Base-by-base conservation (phyloP, 2,329 filamentous ascomycete genomes). In the Pseudogymnoascus sp. region DNA sequence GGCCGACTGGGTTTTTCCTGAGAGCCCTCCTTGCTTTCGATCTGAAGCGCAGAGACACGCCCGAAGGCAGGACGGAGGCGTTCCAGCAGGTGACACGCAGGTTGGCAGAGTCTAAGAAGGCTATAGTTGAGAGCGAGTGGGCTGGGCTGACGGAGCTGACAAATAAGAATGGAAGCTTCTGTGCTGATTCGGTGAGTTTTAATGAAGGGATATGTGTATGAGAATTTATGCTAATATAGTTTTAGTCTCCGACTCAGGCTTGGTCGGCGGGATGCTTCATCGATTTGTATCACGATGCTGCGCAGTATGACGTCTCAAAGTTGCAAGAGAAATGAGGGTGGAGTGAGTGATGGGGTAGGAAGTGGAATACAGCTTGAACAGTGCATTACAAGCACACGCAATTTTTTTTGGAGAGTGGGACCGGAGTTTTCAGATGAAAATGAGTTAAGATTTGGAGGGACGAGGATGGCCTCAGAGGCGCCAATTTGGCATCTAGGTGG, bases 181-280 rank as follows among this genome's bases (percentile, higher is more conserved):
- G 94, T 74, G 78, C 77, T 11, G 95, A 99, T 76, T 97, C 93
- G 74, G 91, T 94, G 75, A 79, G 87, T 81, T 71, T 57, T 38
- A 57, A 11, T 54, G 38, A 59, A 59, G 16, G 67, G 43, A n/a
- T 41, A 59, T 33, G 6, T 20, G 63, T 57, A 54, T 59, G 61
- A 61, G 57, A 64, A 61, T 25, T n/a, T 61, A 67, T 35, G 65
- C 71, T 76, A 70, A 75, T 61, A 64, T 59, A n/a, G 30, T 50
- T 50, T 61, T 71, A 94, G 86, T 94, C 88, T 60, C 94, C 94
- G 25, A 97, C 94, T 0, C 94, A 99, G 75, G 89, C 94, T 60
- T 99, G 94, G 94, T 97, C 92, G 60, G 90, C 94, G 30, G 89
- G 90, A 20, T 97, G 94, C 73, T 79, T 99, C 70, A 90, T 99